Base-by-base conservation (phyloP, 2,329 filamentous ascomycete genomes). In the Hymenotorrendiella dingleyae region DNA sequence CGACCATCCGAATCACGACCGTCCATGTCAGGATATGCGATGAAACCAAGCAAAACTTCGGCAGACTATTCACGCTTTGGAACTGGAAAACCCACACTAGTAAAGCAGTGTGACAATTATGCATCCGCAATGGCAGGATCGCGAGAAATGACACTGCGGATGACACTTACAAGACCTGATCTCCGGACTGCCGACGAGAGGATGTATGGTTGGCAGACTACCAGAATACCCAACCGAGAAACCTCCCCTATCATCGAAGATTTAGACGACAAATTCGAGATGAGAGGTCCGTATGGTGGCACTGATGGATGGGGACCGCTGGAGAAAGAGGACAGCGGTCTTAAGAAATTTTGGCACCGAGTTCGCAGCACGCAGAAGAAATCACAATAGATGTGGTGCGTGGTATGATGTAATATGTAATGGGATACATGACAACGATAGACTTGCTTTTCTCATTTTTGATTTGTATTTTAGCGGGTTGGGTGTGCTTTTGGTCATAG, bases 141-240 rank as follows among this genome's bases (percentile, higher is more conserved):
- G 42, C 77, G 90, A 24, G 90, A 97, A 63, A 96, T 96, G 90
- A 97, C 93, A 3, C 67, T 97, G 36, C 86, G 90, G 36, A 94
- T 97, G 89, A 97, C 91, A 0, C 74, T 97, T 42, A 97, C 93
- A 3, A 74, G 90, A 35, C 86, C 89, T 0, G 91, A 97, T 60
- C 73, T 97, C 36, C 81, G 89, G 30, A 82, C 82, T 4, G 73
- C 82, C 49, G 84, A 91, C 48, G 78, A 83, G 9, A 73, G 82
- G 47, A 72, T 86, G 12, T 86, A 89, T 55, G 80, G 80, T 30
- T 86, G 81, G 79, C 77, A 83, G 56, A 67, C 67, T 23, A 53
- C 56, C 27, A 62, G 62, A 46, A 53, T 46, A 30, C 52, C 45
- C 52, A 28, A 53, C 37, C 47, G 67, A 51, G 63, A 72, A 50